A percentile compares a stretch with the other conserved stretches of the same genome.
phyloP scores from a whole-genome alignment of 176 grass and related monocot genomes.

The Carex parvula region DNA sequence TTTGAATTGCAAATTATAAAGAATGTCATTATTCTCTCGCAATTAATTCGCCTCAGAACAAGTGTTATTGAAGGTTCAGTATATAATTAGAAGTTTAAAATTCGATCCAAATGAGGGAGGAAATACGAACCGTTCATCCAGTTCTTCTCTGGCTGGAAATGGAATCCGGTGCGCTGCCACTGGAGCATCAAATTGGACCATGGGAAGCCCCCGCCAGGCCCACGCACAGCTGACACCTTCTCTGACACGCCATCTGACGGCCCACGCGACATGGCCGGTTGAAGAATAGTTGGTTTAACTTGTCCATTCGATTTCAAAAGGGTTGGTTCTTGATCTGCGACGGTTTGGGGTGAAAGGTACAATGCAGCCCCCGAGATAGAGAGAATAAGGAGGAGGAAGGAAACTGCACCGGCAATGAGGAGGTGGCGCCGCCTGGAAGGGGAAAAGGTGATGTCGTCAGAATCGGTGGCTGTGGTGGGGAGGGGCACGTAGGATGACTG shows the following conservation, averaged over 20 bases:
- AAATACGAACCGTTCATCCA: conserved; percentile 78
- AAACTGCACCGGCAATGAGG: neutral
- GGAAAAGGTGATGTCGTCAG: neutral
- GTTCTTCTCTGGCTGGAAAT: conserved; percentile 90
- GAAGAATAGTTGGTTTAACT: neutral
- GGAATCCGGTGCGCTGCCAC: conserved; percentile 85
- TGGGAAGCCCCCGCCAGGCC: conserved; percentile 30
- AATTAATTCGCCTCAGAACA: neutral
- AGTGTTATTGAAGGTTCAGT: neutral
- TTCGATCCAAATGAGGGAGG: neutral
- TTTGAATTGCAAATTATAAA: conserved; percentile 6
- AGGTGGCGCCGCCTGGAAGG: neutral
- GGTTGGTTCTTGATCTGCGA: neutral
- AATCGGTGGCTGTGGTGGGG: neutral
- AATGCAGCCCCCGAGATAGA: conserved; percentile 21
- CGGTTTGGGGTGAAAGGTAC: neutral
- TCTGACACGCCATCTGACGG: conserved; percentile 58
- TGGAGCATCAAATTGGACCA: conserved; percentile 90
- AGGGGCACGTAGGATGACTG: neutral
- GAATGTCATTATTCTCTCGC: neutral
- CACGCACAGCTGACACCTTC: conserved; percentile 46
- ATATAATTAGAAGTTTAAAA: neutral
- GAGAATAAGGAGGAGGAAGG: conserved; percentile 22
- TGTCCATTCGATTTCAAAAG: neutral
- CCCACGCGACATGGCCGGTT: conserved; percentile 32